A percentile compares a stretch with the other conserved stretches of the same genome.
Evolutionary conservation across 768 basidiomycete species (phyloP).

Genomic region (Clathrus columnatus): DNA sequence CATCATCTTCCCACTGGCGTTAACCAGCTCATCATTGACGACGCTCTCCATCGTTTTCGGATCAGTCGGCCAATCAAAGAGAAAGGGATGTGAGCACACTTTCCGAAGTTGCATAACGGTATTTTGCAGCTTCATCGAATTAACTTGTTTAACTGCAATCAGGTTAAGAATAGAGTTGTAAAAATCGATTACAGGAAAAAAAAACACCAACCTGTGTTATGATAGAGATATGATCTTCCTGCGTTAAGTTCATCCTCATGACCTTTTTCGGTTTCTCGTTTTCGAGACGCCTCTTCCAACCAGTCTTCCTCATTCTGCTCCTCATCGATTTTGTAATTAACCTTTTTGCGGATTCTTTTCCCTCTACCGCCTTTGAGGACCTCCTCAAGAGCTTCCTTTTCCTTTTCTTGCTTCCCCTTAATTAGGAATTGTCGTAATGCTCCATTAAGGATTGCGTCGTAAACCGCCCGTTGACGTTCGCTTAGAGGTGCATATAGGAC

Average conservation of each 20-base stretch:
- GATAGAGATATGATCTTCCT: constrained; percentile 48
- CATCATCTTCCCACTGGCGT: constrained; percentile 95
- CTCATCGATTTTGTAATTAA: constrained; percentile 44
- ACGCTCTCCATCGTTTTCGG: constrained; percentile 49
- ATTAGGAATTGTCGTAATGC: constrained; percentile 53
- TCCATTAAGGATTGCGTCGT: constrained; percentile 69
- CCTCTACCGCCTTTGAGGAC: constrained; percentile 23
- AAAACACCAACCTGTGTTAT: constrained; percentile 52
- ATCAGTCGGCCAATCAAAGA: constrained; percentile 79
- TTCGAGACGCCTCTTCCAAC: constrained; percentile 35
- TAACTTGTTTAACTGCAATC: constrained; percentile 64
- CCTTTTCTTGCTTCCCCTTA: constrained; percentile 13
- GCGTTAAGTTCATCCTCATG: constrained; percentile 41
- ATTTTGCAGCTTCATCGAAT: constrained; percentile 92
- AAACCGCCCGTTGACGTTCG: constrained; percentile 72
- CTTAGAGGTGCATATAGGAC: constrained; percentile 88
- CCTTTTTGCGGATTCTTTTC: constrained; percentile 25
- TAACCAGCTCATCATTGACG: constrained; percentile 72
- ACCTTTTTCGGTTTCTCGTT: constrained; percentile 25
- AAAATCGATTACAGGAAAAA: not conserved
- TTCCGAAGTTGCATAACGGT: constrained; percentile 96
- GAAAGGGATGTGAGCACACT: constrained; percentile 87
- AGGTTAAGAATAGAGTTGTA: not conserved
- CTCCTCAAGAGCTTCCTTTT: constrained; percentile 22
- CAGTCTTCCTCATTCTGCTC: constrained; percentile 52